These are phyloP conservation scores for Epichloe sibirici DNA, from an alignment of 2,329 filamentous ascomycete genomes.

Conservation along the genomic window DNA sequence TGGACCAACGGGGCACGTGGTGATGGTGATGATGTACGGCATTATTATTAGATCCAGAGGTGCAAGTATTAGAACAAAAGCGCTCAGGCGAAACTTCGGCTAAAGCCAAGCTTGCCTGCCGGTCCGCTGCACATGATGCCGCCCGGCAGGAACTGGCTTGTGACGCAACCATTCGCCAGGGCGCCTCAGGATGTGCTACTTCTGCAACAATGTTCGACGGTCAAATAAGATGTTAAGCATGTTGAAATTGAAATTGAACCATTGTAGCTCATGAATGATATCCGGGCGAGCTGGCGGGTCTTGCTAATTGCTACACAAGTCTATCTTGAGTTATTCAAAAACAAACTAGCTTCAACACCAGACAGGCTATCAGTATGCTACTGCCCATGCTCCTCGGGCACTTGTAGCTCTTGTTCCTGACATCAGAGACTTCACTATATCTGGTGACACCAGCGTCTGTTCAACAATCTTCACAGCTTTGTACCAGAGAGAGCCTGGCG, in stretches of 20 bases:
- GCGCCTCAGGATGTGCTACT: background rate
- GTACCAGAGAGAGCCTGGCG: too few relatives aligned
- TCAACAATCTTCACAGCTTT: too few relatives aligned
- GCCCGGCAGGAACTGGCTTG: conserved; percentile 23
- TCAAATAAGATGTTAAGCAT: too few relatives aligned
- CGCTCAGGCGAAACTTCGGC: conserved; percentile 33
- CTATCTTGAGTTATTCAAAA: background rate
- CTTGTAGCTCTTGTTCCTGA: background rate
- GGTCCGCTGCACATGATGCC: conserved; percentile 2
- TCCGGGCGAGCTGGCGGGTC: too few relatives aligned
- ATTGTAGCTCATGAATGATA: too few relatives aligned
- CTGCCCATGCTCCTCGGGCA: background rate
- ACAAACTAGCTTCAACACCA: background rate
- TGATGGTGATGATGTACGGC: conserved; percentile 17
- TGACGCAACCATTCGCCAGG: conserved; percentile 16
- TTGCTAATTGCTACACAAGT: too few relatives aligned
- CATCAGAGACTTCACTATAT: background rate
- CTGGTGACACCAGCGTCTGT: too few relatives aligned
- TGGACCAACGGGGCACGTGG: conserved; percentile 26
- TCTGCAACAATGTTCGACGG: background rate
- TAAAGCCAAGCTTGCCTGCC: conserved; percentile 16
- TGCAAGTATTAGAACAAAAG: conserved; percentile 26
- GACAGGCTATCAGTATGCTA: background rate
- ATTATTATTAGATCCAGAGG: conserved; percentile 6
- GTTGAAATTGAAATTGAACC: too few relatives aligned